Evolutionary conservation across 2,329 filamentous ascomycete genomes (phyloP).

Genomic region (Calonectria naviculata): DNA sequence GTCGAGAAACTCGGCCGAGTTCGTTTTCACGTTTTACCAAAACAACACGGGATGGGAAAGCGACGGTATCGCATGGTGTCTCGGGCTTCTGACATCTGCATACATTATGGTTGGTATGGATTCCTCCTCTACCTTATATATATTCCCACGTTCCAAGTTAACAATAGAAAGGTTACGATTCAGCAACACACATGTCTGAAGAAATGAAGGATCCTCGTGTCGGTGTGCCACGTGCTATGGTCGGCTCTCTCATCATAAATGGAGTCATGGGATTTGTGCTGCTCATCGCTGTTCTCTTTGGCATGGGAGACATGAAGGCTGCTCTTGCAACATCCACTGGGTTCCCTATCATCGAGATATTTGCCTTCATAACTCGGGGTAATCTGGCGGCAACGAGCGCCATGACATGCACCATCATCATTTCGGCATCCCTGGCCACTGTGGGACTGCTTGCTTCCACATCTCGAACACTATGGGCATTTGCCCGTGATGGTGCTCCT

Average conservation of each 20-base stretch:
- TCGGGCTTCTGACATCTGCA: conserved; percentile 6
- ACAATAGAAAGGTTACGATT: background rate
- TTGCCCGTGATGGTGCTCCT: conserved; percentile 12
- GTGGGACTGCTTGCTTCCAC: conserved; percentile 4
- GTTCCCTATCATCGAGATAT: conserved; percentile 14
- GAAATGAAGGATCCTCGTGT: conserved; percentile 7
- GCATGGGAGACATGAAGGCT: background rate
- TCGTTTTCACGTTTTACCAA: conserved; percentile 13
- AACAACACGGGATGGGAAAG: conserved; percentile 12
- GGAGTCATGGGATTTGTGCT: conserved; percentile 8
- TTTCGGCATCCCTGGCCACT: conserved; percentile 7
- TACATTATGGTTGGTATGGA: conserved; percentile 7
- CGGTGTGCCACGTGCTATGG: conserved; percentile 10
- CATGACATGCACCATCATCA: background rate
- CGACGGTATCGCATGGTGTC: conserved; percentile 2
- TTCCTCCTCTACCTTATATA: background rate
- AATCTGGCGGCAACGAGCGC: background rate
- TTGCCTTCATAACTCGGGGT: background rate
- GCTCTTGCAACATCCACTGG: conserved; percentile 5
- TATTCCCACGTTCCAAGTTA: background rate
- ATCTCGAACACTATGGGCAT: conserved; percentile 8
- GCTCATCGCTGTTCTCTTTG: conserved; percentile 3
- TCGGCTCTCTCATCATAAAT: conserved; percentile 6
- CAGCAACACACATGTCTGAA: conserved; percentile 8
- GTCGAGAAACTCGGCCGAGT: conserved; percentile 4